Evolutionary conservation across 2,329 filamentous ascomycete species (phyloP).

Genomic region (Sporothrix sp.): DNA sequence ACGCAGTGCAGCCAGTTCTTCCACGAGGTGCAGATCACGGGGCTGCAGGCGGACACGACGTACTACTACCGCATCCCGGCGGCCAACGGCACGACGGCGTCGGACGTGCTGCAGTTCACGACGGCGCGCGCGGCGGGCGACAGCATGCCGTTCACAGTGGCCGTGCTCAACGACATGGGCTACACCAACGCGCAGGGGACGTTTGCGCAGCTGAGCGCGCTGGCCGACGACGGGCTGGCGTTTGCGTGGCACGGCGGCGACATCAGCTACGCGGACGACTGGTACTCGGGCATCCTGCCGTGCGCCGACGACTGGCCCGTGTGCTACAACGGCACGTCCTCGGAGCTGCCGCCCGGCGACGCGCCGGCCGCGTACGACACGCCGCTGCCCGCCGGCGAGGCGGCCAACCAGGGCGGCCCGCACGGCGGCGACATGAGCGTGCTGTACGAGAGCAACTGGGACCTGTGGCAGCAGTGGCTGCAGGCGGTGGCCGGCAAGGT

Average conservation of each 20-base stretch:
- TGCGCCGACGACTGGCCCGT: conserved; percentile 38
- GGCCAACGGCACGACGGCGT: conserved; percentile 39
- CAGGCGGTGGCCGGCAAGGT: conserved; percentile 32
- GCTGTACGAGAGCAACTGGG: conserved; percentile 42
- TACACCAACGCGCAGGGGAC: conserved; percentile 43
- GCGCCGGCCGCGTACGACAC: conserved; percentile 31
- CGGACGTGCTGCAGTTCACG: conserved; percentile 36
- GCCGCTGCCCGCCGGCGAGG: conserved; percentile 36
- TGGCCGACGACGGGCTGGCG: conserved; percentile 32
- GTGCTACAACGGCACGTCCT: conserved; percentile 41
- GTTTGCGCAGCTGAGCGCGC: conserved; percentile 32
- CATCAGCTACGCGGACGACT: conserved; percentile 31
- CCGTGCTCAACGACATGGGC: conserved; percentile 43
- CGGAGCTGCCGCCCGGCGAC: conserved; percentile 30
- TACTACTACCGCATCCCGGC: conserved; percentile 43
- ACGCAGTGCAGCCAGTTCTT: conserved; percentile 44
- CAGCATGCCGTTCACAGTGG: conserved; percentile 31
- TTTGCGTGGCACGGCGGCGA: conserved; percentile 46
- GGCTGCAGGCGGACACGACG: conserved; percentile 33
- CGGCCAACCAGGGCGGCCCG: conserved; percentile 36
- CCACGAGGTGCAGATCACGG: conserved; percentile 37
- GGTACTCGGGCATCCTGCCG: conserved; percentile 34
- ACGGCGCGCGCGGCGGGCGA: conserved; percentile 36
- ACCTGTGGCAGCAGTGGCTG: conserved; percentile 43
- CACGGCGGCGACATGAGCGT: conserved; percentile 39